Evolutionary conservation across 83 land plant species (phyloP).

Genomic region (Picea mariana): DNA sequence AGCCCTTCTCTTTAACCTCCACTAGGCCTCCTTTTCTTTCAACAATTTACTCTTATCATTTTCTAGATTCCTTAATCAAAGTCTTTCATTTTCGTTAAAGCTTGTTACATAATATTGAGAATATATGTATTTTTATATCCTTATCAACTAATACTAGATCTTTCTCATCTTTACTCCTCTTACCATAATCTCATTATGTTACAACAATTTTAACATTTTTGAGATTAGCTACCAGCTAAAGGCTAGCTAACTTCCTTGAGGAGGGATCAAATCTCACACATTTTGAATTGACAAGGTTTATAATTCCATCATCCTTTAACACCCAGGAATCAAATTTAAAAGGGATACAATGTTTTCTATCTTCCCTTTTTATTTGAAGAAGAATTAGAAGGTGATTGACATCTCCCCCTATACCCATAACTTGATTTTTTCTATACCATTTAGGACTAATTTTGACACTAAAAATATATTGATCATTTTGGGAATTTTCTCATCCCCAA

Average conservation of each 20-base stretch:
- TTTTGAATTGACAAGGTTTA: not conserved
- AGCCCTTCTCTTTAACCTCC: not conserved
- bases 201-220: not conserved
- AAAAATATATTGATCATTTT: not conserved
- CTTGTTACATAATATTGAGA: not conserved
- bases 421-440: not conserved
- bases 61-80: not conserved
- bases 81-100: not conserved
- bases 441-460: not conserved
- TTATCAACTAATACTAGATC: too few species aligned
- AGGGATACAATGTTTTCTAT: not conserved
- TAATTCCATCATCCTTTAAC: not conserved
- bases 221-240: not conserved
- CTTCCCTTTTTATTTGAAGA: not conserved
- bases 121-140: not conserved
- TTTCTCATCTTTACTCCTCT: not conserved
- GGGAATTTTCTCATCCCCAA: not conserved
- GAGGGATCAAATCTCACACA: not conserved
- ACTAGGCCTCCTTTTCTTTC: not conserved
- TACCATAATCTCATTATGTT: not conserved
- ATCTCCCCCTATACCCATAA: not conserved
- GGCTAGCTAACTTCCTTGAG: not conserved
- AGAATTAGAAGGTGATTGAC: not conserved
- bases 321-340: not conserved
- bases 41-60: not conserved